These are phyloP conservation scores for Penicillium cataractarum DNA, from an alignment of 495 filamentous ascomycete genomes.

Conservation along the genomic window DNA sequence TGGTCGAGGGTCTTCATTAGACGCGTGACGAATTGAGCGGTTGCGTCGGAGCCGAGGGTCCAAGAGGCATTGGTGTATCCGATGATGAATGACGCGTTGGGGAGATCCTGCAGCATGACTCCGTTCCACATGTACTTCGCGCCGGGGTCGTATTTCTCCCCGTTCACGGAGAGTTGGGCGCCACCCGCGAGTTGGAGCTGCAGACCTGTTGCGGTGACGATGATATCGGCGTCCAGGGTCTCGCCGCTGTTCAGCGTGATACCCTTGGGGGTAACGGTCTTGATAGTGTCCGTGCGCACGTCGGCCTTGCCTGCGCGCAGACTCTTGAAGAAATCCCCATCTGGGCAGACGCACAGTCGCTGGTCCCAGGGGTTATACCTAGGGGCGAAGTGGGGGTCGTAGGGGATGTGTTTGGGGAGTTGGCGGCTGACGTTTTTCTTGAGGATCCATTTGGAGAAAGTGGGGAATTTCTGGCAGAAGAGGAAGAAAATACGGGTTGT, in stretches of 20 bases:
- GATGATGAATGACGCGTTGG: conserved; percentile 58
- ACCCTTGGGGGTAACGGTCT: conserved; percentile 60
- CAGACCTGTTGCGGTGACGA: conserved; percentile 76
- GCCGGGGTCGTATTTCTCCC: conserved; percentile 47
- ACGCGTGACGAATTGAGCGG: conserved; percentile 50
- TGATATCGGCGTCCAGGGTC: conserved; percentile 65
- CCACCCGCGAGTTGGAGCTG: conserved; percentile 57
- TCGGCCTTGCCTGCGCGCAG: conserved; percentile 59
- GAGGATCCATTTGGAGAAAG: conserved; percentile 50
- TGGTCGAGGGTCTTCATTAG: conserved; percentile 46
- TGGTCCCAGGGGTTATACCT: conserved; percentile 75
- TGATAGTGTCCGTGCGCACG: conserved; percentile 70
- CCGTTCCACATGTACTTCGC: conserved; percentile 61
- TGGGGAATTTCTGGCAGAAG: conserved; percentile 62
- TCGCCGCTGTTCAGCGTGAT: conserved; percentile 62
- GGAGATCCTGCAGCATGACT: conserved; percentile 61
- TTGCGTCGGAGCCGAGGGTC: conserved; percentile 62
- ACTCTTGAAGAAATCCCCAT: conserved; percentile 71
- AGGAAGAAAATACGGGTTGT: conserved; percentile 51
- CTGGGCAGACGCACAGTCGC: conserved; percentile 70
- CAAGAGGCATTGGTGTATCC: conserved; percentile 63
- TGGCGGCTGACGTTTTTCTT: conserved; percentile 40
- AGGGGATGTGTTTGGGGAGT: conserved; percentile 57
- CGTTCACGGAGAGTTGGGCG: conserved; percentile 57
- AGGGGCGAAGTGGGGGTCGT: conserved; percentile 72